phyloP scores from a whole-genome alignment of 1,284 basidiomycete genomes.

The Boletus smithii region DNA sequence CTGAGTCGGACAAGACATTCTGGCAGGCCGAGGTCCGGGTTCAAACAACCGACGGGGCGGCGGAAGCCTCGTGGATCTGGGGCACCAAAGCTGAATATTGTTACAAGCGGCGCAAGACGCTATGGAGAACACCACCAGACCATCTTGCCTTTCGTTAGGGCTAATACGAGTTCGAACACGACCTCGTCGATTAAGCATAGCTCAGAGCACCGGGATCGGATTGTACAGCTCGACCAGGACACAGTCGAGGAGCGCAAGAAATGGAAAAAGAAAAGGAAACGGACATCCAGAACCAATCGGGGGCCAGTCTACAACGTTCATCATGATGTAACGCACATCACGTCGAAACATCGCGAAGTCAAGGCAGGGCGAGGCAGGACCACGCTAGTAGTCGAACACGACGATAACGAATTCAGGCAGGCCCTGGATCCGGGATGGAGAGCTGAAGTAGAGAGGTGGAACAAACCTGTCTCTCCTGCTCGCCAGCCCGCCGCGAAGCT shows the following conservation, averaged over 20 bases:
- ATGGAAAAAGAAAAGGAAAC: constrained; percentile 16
- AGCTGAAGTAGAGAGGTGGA: constrained; percentile 35
- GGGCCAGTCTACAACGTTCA: constrained; percentile 25
- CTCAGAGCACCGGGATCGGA: constrained; percentile 5
- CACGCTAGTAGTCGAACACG: constrained; percentile 34
- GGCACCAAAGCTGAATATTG: constrained; percentile 33
- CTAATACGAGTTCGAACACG: constrained; percentile 6
- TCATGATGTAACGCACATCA: constrained; percentile 27
- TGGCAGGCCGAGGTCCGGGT: constrained; percentile 18
- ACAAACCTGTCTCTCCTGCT: constrained; percentile 20
- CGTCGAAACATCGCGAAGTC: constrained; percentile 24
- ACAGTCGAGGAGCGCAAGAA: constrained; percentile 8
- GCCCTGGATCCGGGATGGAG: constrained; percentile 43
- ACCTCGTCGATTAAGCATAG: constrained; percentile 6
- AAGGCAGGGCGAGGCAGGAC: constrained; percentile 4
- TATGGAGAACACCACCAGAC: constrained; percentile 39
- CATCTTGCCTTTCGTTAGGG: constrained; percentile 32
- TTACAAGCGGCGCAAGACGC: constrained; percentile 36
- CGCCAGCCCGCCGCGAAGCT: constrained; percentile 9
- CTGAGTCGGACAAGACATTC: constrained; percentile 41
- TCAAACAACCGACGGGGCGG: constrained; percentile 3
- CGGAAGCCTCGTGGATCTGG: constrained; percentile 11
- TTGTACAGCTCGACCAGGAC: constrained; percentile 2
- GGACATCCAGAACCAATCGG: constrained; percentile 2
- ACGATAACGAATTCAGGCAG: constrained; percentile 42